These are phyloP conservation scores for Beauveria sp. DNA, from an alignment of 2,329 filamentous ascomycete species.

Conservation along the genomic window DNA sequence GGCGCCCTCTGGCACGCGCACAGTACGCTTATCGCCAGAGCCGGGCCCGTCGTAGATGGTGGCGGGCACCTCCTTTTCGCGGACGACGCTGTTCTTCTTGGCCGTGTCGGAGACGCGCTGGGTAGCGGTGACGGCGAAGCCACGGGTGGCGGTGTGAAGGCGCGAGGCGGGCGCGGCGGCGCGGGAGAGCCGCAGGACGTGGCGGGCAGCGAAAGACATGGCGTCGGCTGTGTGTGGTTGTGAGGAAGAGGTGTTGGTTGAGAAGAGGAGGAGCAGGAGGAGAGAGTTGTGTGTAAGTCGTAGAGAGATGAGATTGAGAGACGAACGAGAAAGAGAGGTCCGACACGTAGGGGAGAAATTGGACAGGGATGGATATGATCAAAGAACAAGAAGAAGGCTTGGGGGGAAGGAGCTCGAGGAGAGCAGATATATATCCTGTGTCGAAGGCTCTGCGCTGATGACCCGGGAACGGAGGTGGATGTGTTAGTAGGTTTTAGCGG, in stretches of 20 bases:
- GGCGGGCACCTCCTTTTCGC: conserved; percentile 50
- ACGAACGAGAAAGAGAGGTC: not conserved
- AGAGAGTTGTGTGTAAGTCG: not conserved
- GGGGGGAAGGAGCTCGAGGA: not conserved
- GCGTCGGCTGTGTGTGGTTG: conserved; percentile 13
- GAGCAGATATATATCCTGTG: conserved; percentile 6
- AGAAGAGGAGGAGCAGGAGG: not conserved
- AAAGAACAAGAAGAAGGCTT: not conserved
- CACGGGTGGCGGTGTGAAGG: conserved; percentile 15
- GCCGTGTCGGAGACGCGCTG: conserved; percentile 29
- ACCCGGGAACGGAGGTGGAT: conserved; percentile 9
- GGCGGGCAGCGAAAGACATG: conserved; percentile 30
- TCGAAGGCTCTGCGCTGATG: conserved; percentile 6
- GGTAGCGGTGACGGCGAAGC: conserved; percentile 24
- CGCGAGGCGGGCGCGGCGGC: conserved; percentile 21
- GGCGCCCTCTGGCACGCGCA: conserved; percentile 39
- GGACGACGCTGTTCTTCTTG: conserved; percentile 45
- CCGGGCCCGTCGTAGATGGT: conserved; percentile 40
- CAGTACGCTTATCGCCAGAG: conserved; percentile 48
- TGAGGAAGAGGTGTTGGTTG: not conserved
- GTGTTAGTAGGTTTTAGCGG: not conserved
- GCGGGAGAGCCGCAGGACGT: conserved; percentile 24
- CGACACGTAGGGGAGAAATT: not conserved
- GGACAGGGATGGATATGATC: not conserved
- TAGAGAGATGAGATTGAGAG: not conserved